Evolutionary conservation across 768 basidiomycete species (phyloP).

Genomic region (Saitozyma sp.): DNA sequence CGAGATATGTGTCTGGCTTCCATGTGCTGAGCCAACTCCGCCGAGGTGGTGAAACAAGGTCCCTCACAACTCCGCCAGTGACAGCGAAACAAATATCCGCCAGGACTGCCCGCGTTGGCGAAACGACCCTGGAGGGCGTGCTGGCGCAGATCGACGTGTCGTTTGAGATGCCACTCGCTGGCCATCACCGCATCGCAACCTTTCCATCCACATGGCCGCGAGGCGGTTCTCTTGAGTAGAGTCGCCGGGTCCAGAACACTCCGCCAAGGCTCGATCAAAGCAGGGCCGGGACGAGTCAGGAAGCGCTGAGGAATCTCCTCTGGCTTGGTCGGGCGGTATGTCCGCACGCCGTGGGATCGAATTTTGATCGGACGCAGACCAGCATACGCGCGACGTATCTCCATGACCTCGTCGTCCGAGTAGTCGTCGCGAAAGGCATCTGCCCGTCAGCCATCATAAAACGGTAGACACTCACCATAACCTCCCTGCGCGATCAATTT

Average conservation of each 20-base stretch:
- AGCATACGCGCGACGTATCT: constrained; percentile 6
- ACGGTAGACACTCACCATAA: constrained; percentile 23
- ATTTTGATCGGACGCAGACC: constrained; percentile 24
- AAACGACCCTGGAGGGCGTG: constrained; percentile 27
- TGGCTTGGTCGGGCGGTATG: constrained; percentile 24
- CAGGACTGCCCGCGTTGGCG: constrained; percentile 10
- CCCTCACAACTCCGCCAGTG: constrained; percentile 1
- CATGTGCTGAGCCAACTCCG: constrained; percentile 25
- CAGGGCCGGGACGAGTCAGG: constrained; percentile 26
- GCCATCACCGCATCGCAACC: constrained; percentile 36
- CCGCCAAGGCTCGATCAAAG: constrained; percentile 26
- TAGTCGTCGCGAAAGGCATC: constrained; percentile 37
- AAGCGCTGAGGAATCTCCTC: constrained; percentile 29
- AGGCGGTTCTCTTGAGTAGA: constrained; percentile 12
- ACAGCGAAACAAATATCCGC: constrained; percentile 4
- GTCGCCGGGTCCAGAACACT: constrained; percentile 15
- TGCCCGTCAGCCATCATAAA: constrained; percentile 2
- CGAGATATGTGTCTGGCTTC: constrained; percentile 31
- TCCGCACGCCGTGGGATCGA: constrained; percentile 3
- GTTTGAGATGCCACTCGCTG: constrained; percentile 22
- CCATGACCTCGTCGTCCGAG: constrained; percentile 21
- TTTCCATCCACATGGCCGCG: constrained; percentile 31
- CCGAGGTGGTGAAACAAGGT: constrained; percentile 25
- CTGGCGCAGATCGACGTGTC: constrained; percentile 19
- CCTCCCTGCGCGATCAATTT: constrained; percentile 25